Base-by-base conservation (phyloP, 2,329 filamentous ascomycete genomes). In the Aspergillus quadrilineatus region DNA sequence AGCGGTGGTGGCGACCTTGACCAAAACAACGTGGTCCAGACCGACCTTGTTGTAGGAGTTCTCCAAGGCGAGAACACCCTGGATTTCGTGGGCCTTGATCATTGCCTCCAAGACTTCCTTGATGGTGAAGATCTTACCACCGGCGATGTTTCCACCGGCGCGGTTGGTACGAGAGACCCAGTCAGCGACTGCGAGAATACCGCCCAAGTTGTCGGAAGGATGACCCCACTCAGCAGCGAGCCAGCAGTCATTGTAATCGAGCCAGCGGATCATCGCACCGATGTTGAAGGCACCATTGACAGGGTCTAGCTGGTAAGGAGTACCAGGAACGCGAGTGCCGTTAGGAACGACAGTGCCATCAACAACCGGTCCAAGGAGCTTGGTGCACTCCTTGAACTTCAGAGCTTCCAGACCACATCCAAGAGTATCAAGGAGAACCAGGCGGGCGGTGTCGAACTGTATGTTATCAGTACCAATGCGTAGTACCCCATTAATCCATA, bases 191-290 rank as follows among this genome's bases (percentile, higher is more conserved):
- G 93, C 91, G 61, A 99, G 85, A 73, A 99, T 99, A 69, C 93
- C 94, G 62, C 94, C 94, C 66, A 99, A 78, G 82, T 99, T 99
- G 82, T 99, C 94, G 4, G 92, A 97, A 60, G 94, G 94, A 77
- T 99, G 94, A 57, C 94, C 94, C 94, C 94, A 99, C 80, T 99
- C 94, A 55, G 94, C 94, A 44, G 93, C 94, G 63, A 97, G 83
- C 94, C 93, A 99, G 85, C 94, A 97, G 84, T 99, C 94, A 77
- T 99, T 99, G 85, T 97, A 99, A 81, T 99, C 94, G 69, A 99
- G 85, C 94, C 94, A 99, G 73, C 94, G 85, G 80, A 99, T 96
- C 88, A 96, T 96, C 69, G 94, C 89, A 68, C 94, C 94, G 68
- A 99, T 97, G 83, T 97, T 97, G 85, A 99, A 97, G 63, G 94